Evolutionary conservation across 495 filamentous ascomycete genomes (phyloP), one percentile per base, ranked within the genome.

Genomic region (Chaetomium fimeti): DNA sequence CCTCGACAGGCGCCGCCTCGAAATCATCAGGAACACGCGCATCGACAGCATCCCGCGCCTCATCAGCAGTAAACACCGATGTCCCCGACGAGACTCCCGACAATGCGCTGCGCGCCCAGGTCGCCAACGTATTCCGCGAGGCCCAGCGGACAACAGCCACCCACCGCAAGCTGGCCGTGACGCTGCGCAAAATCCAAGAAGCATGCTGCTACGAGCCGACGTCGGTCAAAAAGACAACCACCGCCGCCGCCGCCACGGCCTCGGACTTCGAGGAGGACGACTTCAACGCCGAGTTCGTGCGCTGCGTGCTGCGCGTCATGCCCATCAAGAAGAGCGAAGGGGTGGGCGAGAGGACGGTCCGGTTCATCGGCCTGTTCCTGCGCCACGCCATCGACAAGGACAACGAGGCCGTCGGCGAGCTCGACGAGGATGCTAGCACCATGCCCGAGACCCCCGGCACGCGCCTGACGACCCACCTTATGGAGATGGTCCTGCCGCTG

Each of bases 301-400:
- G 92, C 71, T 97, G 92, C 69, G 82, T 96, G 43, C 77, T 93
- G 61, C 84, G 93, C 47, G 81, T 93, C 61, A 82, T 98, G 79
- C 81, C 86, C 3, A 88, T 98, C 28, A 96, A 96, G 81, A 97
- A 96, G 81, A 89, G 88, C 42, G 94, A 99, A 77, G 82, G 85
- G 32, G 92, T 90, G 5, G 94, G 92, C 27, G 94, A 99, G 74
- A 86, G 90, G 64, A 81, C 89, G 43, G 81, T 98, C 57, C 83
- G 91, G 48, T 97, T 98, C 74, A 77, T 93, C 68, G 92, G 91
- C 22, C 78, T 89, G 43, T 99, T 95, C 76, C 74, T 99, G 66
- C 86, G 85, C 53, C 84, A 92, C 73, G 87, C 94, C 13, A 85
- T 84, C 51, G 92, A 95, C 73, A 96, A 95, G 78, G 91, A 90